phyloP scores from a whole-genome alignment of 768 basidiomycete species.

The Termitomyces sp. region DNA sequence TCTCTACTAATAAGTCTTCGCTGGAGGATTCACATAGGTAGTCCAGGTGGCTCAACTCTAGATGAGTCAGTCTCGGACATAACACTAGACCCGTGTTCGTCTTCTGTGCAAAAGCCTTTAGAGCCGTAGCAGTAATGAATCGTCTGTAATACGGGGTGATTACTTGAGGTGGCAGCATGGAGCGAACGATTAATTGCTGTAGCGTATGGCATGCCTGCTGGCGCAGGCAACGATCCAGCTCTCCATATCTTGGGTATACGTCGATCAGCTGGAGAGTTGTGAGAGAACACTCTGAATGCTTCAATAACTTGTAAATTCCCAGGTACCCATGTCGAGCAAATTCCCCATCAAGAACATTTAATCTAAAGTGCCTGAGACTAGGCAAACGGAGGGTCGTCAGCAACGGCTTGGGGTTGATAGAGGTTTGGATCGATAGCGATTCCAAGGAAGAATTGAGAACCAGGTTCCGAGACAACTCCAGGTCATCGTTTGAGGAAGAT shows the following conservation, averaged over 20 bases:
- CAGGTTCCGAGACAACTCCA: rapidly evolving
- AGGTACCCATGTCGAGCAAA: not conserved
- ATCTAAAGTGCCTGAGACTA: not conserved
- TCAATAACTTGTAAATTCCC: not conserved
- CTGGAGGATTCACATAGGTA: not conserved
- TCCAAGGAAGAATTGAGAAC: not conserved
- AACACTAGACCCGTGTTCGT: not conserved
- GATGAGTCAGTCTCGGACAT: not conserved
- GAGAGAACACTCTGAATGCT: not conserved
- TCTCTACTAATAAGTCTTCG: not conserved
- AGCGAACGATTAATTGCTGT: not conserved
- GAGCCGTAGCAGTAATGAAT: not conserved
- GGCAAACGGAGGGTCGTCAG: not conserved
- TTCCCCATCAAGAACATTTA: not conserved
- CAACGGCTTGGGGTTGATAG: not conserved
- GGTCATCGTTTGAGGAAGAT: not conserved
- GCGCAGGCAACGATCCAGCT: not conserved
- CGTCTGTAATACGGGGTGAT: not conserved
- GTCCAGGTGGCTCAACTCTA: not conserved
- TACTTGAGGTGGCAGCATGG: not conserved
- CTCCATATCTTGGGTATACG: not conserved
- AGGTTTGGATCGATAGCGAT: not conserved
- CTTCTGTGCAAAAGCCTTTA: not conserved
- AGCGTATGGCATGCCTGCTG: not conserved
- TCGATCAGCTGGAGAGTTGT: not conserved